Percentiles rank a stretch among this genome's conserved stretches.
Conservation (phyloP, 2,329 filamentous ascomycete genomes). For the Tolypocladium amazonense region DNA sequence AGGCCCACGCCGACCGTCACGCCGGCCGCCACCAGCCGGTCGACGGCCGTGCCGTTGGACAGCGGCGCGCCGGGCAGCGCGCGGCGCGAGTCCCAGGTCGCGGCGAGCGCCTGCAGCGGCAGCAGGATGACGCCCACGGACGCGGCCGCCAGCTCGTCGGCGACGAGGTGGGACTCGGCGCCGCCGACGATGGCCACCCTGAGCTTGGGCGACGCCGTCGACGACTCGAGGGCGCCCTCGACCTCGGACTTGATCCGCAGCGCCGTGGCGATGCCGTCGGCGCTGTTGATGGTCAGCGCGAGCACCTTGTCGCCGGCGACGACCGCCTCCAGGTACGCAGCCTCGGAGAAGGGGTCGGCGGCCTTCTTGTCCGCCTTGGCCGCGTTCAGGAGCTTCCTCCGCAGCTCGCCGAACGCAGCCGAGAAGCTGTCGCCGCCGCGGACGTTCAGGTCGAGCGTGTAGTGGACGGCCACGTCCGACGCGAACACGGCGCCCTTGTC, state of each 20-base stretch:
- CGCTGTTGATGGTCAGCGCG: conserved; percentile 49
- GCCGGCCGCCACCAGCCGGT: conserved; percentile 46
- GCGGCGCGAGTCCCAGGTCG: conserved; percentile 50
- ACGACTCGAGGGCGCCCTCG: conserved; percentile 27
- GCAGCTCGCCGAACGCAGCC: conserved; percentile 38
- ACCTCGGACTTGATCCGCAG: conserved; percentile 48
- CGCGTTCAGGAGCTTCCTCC: conserved; percentile 43
- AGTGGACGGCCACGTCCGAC: conserved; percentile 45
- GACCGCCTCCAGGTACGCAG: conserved; percentile 41
- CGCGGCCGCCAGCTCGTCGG: conserved; percentile 44
- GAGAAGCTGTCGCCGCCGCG: conserved; percentile 40
- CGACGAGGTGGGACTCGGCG: conserved; percentile 52
- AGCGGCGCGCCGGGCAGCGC: conserved; percentile 54
- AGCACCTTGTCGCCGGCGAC: conserved; percentile 43
- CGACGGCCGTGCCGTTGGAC: conserved; percentile 52
- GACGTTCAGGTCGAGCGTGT: conserved; percentile 37
- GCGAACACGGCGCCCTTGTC: conserved; percentile 40
- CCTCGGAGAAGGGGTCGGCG: conserved; percentile 34
- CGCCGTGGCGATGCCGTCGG: conserved; percentile 49
- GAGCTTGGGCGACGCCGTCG: conserved; percentile 20
- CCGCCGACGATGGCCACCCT: conserved; percentile 50
- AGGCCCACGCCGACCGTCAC: conserved; percentile 48
- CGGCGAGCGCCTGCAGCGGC: conserved; percentile 44
- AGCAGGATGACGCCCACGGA: conserved; percentile 49
- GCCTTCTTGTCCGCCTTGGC: conserved; percentile 23